A percentile compares a stretch with the other conserved stretches of the same genome.
Conservation (phyloP, 1,139 yeast species). For the Magnusiomyces paraingens region DNA sequence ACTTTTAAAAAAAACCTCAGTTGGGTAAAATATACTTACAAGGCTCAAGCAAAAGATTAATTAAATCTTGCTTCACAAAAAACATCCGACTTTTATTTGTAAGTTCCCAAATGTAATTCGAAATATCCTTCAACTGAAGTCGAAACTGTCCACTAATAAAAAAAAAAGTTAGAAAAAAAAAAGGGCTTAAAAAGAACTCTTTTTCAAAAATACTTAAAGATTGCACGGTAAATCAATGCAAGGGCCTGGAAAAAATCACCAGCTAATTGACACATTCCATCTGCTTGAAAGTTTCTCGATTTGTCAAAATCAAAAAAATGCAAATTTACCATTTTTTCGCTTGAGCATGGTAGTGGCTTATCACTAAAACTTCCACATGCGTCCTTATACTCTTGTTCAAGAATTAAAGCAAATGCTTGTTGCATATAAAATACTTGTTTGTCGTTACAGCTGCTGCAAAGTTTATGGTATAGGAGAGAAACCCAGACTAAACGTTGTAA, state of each 20-base stretch:
- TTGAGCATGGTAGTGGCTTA: background rate
- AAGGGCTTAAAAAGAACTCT: too few species aligned
- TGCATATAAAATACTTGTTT: background rate
- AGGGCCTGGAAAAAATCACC: background rate
- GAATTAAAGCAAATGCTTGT: background rate
- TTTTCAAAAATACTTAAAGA: background rate
- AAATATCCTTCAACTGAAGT: background rate
- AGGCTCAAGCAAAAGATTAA: background rate
- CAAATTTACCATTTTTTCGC: background rate
- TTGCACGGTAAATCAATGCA: background rate
- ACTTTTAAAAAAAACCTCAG: background rate
- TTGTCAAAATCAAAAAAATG: background rate
- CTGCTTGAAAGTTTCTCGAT: background rate
- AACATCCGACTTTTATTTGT: background rate
- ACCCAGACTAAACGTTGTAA: conserved; percentile 1
- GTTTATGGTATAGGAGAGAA: background rate
- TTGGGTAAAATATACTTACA: background rate
- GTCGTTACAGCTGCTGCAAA: background rate
- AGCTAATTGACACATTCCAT: background rate
- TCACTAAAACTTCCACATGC: too few species aligned
- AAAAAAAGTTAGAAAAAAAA: too few species aligned
- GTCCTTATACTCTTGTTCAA: background rate
- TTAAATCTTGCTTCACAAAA: background rate
- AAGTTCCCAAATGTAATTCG: background rate
- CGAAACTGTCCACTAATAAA: background rate